Evolutionary conservation across 2,329 filamentous ascomycete genomes (phyloP), one percentile per base, ranked within the genome.

Genomic region (Clarireedia hainanense): DNA sequence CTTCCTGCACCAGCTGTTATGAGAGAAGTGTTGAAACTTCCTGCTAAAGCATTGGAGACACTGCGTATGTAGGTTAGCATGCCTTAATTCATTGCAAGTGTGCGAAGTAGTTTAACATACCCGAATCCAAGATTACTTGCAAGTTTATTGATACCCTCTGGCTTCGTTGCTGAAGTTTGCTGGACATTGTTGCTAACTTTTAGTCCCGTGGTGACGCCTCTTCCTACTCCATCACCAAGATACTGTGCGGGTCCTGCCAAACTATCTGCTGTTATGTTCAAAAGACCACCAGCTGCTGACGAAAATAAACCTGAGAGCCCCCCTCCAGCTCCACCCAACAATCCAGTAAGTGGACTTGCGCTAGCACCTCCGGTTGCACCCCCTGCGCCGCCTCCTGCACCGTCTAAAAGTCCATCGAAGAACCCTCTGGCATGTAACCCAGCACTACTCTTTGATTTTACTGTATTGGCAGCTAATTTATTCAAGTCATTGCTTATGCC

Each of bases 401-500:
- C 24, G 24, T 30, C 45, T 3, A 46, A 30, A 2, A 55, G n/a
- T 27, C 17, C 46, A 42, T 50, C 46, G 9, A 50, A 34, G 9
- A 55, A 5, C 12, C 37, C 36, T 50, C 52, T 43, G 6, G 52
- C 14, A 24, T 14, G 27, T 40, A 55, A 40, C 14, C 2, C 49
- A 12, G n/a, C 39, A 14, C 34, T 34, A 27, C 34, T 24, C 4
- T 48, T 30, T n/a, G 51, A 30, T 37, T 48, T 23, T 15, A 50
- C 24, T 14, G 45, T 55, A n/a, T 34, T 36, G 14, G 20, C 34
- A 23, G 46, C 45, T 4, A 55, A 27, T 36, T 42, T 50, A 12
- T 49, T 47, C 52, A 55, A 43, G 42, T 55, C 52, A n/a, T 50
- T 49, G 46, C 52, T 50, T 5, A 55, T 37, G 12, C 45, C 36